Evolutionary conservation across 495 filamentous ascomycete genomes (phyloP), one percentile per base, ranked within the genome.

Genomic region (Letharia lupina): DNA sequence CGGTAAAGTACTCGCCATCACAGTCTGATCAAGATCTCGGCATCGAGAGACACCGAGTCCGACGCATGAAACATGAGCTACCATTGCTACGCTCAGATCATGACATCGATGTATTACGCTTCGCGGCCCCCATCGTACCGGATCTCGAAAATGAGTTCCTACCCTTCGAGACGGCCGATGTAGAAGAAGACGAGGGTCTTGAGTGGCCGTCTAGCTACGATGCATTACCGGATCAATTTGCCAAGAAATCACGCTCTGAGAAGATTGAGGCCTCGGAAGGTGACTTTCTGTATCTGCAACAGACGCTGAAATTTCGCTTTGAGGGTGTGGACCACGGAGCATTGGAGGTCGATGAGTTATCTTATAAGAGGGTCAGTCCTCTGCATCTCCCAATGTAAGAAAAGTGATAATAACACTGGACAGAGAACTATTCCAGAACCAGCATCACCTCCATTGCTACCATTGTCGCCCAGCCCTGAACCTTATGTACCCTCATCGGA

Each of bases 381-480:
- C 18, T 41, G 13, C 7, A 54, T 47, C 39, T 64, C 23, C 28
- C 12, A 39, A 23, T 6, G 45, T 23, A 23, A 50, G 68, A 35
- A 37, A 62, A 40, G 7, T 11, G 33, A 23, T 52, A 28, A 50
- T 64, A 35, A 64, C 9, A 33, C 9, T 67, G n/a, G 16, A 44
- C 20, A 67, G 61, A 64, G n/a, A 63, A 23, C 31, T 42, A 40
- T 41, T 9, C 65, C 71, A 13, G 73, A 77, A 47, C 77, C 72
- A 35, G 50, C 87, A 39, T 86, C 86, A 15, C 87, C 87, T 40
- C 86, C 84, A 16, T 73, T 89, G 15, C 80, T 84, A 48, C 85
- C 86, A 3, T 61, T 74, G 23, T 68, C 73, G 8, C 77, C 76
- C 12, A 60, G 77, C 2, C 48, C 68, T 16, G 71, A 75, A 28